Percentiles rank a stretch among this genome's conserved stretches.
phyloP scores from a whole-genome alignment of 164 flowering plant species.

The Cinnamomum micranthum region DNA sequence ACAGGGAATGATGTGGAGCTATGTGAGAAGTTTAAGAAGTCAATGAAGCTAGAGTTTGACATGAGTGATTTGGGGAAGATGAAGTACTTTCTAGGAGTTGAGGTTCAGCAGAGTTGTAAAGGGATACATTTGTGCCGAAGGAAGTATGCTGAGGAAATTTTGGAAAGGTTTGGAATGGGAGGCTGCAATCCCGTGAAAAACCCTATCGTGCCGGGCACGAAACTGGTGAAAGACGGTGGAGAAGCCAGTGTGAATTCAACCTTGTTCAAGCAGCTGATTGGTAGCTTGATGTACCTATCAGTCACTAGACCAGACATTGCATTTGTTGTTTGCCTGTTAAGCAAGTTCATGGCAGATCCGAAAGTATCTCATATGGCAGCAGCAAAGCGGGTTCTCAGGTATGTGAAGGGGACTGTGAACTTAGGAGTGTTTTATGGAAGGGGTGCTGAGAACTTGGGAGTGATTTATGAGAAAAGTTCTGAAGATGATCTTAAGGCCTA shows the following conservation, averaged over 20 bases:
- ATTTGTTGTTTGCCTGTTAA: neutral
- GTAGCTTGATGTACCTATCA: constrained; percentile 2
- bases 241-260: neutral
- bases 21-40: neutral
- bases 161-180: neutral
- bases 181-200: neutral
- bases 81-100: constrained; percentile 5
- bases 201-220: neutral
- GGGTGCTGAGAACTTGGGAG: neutral
- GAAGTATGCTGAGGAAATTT: constrained; percentile 2
- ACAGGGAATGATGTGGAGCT: neutral
- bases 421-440: constrained; percentile 1
- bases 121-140: neutral
- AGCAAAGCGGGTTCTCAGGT: constrained; percentile 9
- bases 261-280: neutral
- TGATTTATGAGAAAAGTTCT: no score
- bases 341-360: neutral
- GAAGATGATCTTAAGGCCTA: neutral
- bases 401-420: neutral
- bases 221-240: neutral
- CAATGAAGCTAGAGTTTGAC: constrained; percentile 6
- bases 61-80: constrained; percentile 2
- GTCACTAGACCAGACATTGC: neutral
- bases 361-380: neutral
- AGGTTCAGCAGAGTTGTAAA: neutral